Conservation (phyloP, 2,329 filamentous ascomycete genomes). For the Aspergillus sp. region DNA sequence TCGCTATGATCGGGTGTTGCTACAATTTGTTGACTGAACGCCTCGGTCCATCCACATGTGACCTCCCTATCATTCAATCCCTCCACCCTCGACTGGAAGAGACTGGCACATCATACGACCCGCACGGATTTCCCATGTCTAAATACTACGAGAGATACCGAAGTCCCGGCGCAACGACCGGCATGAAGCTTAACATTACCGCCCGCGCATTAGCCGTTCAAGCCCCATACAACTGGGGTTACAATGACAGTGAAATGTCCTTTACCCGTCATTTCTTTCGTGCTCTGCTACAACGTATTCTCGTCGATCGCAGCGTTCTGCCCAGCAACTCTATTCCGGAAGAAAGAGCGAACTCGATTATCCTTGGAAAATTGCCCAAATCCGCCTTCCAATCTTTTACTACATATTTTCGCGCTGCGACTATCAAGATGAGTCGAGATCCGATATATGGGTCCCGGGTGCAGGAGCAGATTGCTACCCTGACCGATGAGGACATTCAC, state of each 20-base stretch:
- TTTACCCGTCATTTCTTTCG: constrained; percentile 93
- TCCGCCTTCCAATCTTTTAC: constrained; percentile 70
- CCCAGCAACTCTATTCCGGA: constrained; percentile 44
- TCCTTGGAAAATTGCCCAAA: constrained; percentile 81
- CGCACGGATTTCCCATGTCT: constrained; percentile 92
- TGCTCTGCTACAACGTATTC: constrained; percentile 84
- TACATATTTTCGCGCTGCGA: constrained; percentile 74
- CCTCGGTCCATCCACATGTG: constrained; percentile 83
- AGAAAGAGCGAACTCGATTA: constrained; percentile 64
- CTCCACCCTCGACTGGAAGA: constrained; percentile 64
- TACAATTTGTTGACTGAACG: constrained; percentile 95
- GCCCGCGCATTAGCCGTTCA: constrained; percentile 98
- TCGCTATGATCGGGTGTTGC: constrained; percentile 95
- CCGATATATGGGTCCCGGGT: constrained; percentile 59
- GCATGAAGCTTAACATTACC: constrained; percentile 87
- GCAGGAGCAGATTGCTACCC: constrained; percentile 57
- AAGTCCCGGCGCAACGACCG: constrained; percentile 48
- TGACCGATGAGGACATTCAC: constrained; percentile 72
- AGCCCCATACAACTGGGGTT: constrained; percentile 87
- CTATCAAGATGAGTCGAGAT: constrained; percentile 66
- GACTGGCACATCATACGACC: constrained; percentile 71
- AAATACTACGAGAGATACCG: constrained; percentile 56
- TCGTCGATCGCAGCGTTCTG: constrained; percentile 78
- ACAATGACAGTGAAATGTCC: constrained; percentile 74
- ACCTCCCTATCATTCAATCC: constrained; percentile 71